Evolutionary conservation across 2,329 filamentous ascomycete genomes (phyloP), one percentile per base, ranked within the genome.

Genomic region (Teratosphaeria pseudoeucalypti): DNA sequence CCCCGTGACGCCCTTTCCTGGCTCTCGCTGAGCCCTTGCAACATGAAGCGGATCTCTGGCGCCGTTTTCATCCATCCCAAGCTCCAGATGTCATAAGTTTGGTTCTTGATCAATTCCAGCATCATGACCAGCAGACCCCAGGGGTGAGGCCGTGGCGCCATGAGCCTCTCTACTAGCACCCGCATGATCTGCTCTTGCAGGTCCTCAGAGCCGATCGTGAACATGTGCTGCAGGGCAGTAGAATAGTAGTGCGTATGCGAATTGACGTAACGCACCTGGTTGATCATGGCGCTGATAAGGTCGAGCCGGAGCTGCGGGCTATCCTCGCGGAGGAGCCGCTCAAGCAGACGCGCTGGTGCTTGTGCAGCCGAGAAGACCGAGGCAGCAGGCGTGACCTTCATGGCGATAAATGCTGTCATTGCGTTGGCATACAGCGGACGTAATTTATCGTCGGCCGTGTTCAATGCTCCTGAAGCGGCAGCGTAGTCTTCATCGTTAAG

Each of bases 51-150:
- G 7, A 95, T 91, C 80, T 96, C 91, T 65, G 91, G 91, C 66
- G 87, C 85, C 65, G 87, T 83, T 78, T 96, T 95, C 75, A 97
- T 89, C 69, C 95, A 96, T 29, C 90, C 89, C 65, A 96, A 81
- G 56, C 94, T 89, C 79, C 95, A 97, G 79, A 99, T 95, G 70
- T 85, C 85, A 74, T 92, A 95, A 71, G 86, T 89, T 58, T 89
- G 86, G 72, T 95, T 96, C 79, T 95, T 95, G 66, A 95, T 81
- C 60, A 99, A 82, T 77, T 97, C 94, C 63, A 94, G 78, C 62
- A 95, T 82, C 39, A 91, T 92, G 63, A 92, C 86, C 72, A 96
- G 86, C 52, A 99, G 78, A 12, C 95, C 95, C 92, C 92, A 97
- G 19, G 95, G 92, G 72, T 97, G 92, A 57, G 92, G 92, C 77